These are phyloP conservation scores for Apiospora arundinis DNA, from an alignment of 2,329 filamentous ascomycete species.

Conservation along the genomic window DNA sequence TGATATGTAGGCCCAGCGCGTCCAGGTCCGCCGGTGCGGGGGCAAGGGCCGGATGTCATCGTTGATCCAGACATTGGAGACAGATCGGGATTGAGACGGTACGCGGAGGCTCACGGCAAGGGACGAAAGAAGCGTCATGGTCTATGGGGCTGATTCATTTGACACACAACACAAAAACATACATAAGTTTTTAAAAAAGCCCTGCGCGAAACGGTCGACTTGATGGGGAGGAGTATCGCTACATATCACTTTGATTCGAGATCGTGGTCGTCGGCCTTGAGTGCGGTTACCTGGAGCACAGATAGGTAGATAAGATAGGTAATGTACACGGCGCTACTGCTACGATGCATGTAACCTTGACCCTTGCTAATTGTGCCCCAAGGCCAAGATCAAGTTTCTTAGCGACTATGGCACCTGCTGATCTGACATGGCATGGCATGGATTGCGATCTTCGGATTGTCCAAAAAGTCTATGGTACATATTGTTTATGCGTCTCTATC, in stretches of 20 bases:
- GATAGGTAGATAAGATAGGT: neutral
- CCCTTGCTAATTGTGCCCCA: neutral
- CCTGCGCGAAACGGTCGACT: neutral
- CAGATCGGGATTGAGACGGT: neutral
- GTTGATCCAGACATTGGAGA: conserved; percentile 12
- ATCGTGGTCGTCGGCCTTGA: neutral
- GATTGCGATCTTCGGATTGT: no score
- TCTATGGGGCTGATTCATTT: neutral
- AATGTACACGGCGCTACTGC: neutral
- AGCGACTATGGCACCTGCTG: neutral
- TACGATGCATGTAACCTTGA: neutral
- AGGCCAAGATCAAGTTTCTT: neutral
- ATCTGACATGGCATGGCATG: no score
- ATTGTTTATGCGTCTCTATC: no score
- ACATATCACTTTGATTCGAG: neutral
- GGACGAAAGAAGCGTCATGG: neutral
- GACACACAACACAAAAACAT: no score
- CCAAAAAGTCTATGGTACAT: no score
- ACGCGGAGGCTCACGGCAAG: neutral
- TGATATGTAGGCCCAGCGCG: conserved; percentile 5
- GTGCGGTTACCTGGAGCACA: neutral
- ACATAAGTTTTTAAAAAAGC: neutral
- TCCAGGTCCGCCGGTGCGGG: conserved; percentile 7
- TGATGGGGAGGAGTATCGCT: neutral
- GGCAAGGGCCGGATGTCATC: conserved; percentile 6